Conservation (phyloP, 345 rosid genomes). For the Eucalyptus grandis region DNA sequence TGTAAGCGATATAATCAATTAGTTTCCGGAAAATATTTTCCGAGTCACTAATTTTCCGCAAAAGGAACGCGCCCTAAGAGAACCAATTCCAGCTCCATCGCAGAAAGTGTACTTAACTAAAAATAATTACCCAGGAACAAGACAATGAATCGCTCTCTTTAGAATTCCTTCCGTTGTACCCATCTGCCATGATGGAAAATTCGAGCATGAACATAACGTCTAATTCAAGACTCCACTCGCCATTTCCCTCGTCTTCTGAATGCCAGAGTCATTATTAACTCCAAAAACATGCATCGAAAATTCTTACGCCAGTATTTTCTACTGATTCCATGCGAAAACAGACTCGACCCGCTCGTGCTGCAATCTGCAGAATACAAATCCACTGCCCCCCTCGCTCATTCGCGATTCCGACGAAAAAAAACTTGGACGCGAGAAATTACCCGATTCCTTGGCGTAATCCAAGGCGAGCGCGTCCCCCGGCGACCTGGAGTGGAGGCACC, state of each 20-base stretch:
- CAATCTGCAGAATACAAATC: neutral
- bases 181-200: neutral
- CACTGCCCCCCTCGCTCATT: neutral
- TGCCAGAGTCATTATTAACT: neutral
- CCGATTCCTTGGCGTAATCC: constrained; percentile 66
- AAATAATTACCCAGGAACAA: neutral
- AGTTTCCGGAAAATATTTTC: too few relatives aligned
- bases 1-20: too few relatives aligned
- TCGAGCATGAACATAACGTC: neutral
- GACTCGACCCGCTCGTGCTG: neutral
- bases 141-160: neutral
- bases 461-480: constrained; percentile 11
- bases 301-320: neutral
- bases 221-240: neutral
- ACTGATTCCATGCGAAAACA: neutral
- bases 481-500: constrained; percentile 36
- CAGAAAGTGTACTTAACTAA: neutral
- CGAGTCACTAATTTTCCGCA: accelerated
- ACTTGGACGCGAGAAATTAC: constrained; percentile 2
- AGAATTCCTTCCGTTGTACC: neutral
- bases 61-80: accelerated
- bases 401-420: neutral
- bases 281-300: neutral
- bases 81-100: neutral
- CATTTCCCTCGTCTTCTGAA: neutral